Percentiles rank a stretch among this genome's conserved stretches.
Evolutionary conservation across 1,284 basidiomycete genomes (phyloP).

Genomic region (Cutaneotrichosporon sp.): DNA sequence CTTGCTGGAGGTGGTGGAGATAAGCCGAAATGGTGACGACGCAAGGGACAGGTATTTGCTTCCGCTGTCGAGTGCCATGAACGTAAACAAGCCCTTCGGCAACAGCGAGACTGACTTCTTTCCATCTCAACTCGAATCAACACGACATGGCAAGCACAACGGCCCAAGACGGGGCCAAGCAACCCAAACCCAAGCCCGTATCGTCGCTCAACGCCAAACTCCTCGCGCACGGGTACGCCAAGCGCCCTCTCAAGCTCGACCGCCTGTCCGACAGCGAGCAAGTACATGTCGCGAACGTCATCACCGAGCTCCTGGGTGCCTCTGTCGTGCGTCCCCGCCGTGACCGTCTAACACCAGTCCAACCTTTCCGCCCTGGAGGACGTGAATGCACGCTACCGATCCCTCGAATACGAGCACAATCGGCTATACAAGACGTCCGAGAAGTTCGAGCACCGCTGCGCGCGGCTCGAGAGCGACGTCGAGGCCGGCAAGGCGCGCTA

Average conservation of each 20-base stretch:
- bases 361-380: constrained; percentile 77
- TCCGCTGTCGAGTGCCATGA: background rate
- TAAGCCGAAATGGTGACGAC: too few species aligned
- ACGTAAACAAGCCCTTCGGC: constrained; percentile 2
- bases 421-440: constrained; percentile 59
- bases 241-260: constrained; percentile 56
- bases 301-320: constrained; percentile 71
- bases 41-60: background rate
- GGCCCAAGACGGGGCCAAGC: background rate
- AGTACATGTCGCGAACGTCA: constrained; percentile 66
- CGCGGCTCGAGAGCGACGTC: constrained; percentile 53
- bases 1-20: too few species aligned
- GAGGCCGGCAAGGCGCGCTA: constrained; percentile 63
- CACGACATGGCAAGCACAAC: background rate
- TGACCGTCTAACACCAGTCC: constrained; percentile 50
- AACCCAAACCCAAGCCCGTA: constrained; percentile 10
- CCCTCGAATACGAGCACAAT: constrained; percentile 76
- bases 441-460: constrained; percentile 12
- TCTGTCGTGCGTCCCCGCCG: constrained; percentile 59
- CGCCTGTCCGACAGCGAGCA: constrained; percentile 58
- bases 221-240: constrained; percentile 69
- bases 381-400: constrained; percentile 66
- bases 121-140: background rate
- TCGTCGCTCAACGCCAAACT: constrained; percentile 69
- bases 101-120: constrained; percentile 8